Evolutionary conservation across 139 green algal genomes (phyloP).

Genomic region (Ettlia oleoabundans): DNA sequence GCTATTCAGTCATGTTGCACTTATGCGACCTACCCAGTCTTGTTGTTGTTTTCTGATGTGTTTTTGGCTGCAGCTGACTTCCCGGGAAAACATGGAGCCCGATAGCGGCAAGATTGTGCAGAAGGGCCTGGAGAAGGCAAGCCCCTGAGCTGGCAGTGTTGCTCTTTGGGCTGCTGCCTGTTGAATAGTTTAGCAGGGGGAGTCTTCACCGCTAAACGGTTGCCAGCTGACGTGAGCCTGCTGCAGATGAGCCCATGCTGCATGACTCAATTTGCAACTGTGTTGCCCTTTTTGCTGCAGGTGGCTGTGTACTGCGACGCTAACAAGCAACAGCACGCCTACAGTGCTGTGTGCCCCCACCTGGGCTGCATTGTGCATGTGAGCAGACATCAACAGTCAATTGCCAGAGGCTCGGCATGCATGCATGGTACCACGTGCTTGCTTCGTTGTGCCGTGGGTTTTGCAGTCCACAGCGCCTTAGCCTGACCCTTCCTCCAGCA

Average conservation of each 20-base stretch:
- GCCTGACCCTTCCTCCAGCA: too few relatives aligned
- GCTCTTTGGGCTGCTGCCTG: too few relatives aligned
- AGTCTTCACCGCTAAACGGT: too few relatives aligned
- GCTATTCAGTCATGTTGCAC: too few relatives aligned
- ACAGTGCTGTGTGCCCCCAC: conserved; percentile 59
- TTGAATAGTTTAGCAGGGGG: too few relatives aligned
- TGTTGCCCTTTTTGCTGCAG: neutral
- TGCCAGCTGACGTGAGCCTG: neutral
- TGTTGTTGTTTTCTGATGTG: conserved; percentile 32
- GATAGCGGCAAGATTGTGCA: conserved; percentile 43
- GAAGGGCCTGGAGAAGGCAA: conserved; percentile 20
- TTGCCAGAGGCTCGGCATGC: too few relatives aligned
- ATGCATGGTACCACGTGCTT: too few relatives aligned
- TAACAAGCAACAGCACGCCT: conserved; percentile 37
- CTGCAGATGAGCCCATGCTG: neutral
- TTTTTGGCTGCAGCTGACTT: neutral
- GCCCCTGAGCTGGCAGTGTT: too few relatives aligned
- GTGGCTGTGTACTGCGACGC: conserved; percentile 51
- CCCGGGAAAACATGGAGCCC: conserved; percentile 51
- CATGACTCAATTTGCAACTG: neutral
- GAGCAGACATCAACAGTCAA: neutral
- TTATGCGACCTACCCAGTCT: too few relatives aligned
- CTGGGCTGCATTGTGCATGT: conserved; percentile 59
- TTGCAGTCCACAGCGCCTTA: too few relatives aligned
- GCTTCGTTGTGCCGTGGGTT: too few relatives aligned